Base-by-base conservation (phyloP, 805 yeast species). In the Jamesozyma gamospora region DNA sequence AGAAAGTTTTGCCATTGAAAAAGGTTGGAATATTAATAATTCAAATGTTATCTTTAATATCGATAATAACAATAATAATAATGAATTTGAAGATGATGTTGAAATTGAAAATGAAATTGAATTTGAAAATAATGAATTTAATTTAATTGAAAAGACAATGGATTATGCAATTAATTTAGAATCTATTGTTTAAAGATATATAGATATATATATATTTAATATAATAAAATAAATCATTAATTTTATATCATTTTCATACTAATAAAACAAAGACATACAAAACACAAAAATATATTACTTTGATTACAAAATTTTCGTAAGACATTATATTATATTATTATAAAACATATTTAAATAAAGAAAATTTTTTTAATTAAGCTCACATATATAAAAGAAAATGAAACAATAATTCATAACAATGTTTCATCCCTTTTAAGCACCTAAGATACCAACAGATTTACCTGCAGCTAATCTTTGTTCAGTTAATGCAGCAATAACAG, bases 401-500 rank as follows among this genome's bases (percentile, higher is more conserved):
- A 5, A 21, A 21, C 8, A 5, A 21, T 6, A 6, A 21, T 21
- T 6, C 8, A 21, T 21, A 21, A 6, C 5, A 5, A 21, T 21
- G 24, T 6, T 6, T n/a, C n/a, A n/a, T n/a, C n/a, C n/a, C 24
- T 6, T 26, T 39, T 42, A 43, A 37, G 50, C 47, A 39, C 44
- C 51, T n/a, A 43, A 45, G 33, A 64, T 53, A 54, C 90, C 90
- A 44, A 82, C 79, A 46, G 85, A 76, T 55, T 72, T 63, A 35
- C 90, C 90, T 44, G 73, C 70, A 48, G 67, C 71, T 55, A 80
- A 69, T 69, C 98, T 80, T 62, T 76, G 72, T 63, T 82, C 76
- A 42, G 97, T 82, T 63, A 90, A 74, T 32, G 97, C 96, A 40
- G 98, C 97, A 66, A 92, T 90, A 53, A 90, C 75, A 38, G 97